Evolutionary conservation across 352 stramenopile genomes (phyloP), one percentile per base, ranked within the genome.

Genomic region (Globisporangium acanthophoron): DNA sequence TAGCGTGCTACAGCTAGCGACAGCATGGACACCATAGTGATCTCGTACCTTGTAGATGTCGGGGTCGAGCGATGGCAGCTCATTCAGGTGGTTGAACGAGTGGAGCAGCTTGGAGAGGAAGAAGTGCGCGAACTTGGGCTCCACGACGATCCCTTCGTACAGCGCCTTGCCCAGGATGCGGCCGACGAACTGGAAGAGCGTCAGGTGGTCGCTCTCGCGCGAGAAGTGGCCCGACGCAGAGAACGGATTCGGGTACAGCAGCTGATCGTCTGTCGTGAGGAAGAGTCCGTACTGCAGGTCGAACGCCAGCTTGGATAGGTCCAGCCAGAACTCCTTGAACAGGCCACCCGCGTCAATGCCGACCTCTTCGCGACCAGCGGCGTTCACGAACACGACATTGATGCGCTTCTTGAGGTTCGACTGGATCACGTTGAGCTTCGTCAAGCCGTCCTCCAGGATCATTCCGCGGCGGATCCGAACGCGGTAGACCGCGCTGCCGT

Each of bases 241-340:
- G 46, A 83, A 79, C 20, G 96, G 96, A 62, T 98, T 98, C 3
- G 96, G 96, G 69, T 98, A 99, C 78, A 99, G 71, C 7, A 96
- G 63, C 39, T 86, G 75, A 39, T 88, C 79, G 13, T 69, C 64
- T 1, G 87, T 97, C 8, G 71, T 74, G 27, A 84, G 52, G 56
- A 88, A 88, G n/a, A 91, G 69, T 3, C 94, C 95, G 64, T 97
- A 98, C 61, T 96, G 80, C 11, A 88, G 75, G 70, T 97, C 79
- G 71, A 99, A 99, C 21, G 90, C 89, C n/a, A 96, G 71, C 0
- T 75, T 87, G 41, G 79, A 87, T 4, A 98, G 69, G 31, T 85
- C 90, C 20, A 93, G 85, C 88, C 90, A 98, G 64, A 98, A 98
- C 63, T 99, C 96, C 77, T 99, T 99, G 65, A 98, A 99, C 0